These are phyloP conservation scores for Rickenella mellea DNA, from an alignment of 768 basidiomycete species.

Conservation along the genomic window DNA sequence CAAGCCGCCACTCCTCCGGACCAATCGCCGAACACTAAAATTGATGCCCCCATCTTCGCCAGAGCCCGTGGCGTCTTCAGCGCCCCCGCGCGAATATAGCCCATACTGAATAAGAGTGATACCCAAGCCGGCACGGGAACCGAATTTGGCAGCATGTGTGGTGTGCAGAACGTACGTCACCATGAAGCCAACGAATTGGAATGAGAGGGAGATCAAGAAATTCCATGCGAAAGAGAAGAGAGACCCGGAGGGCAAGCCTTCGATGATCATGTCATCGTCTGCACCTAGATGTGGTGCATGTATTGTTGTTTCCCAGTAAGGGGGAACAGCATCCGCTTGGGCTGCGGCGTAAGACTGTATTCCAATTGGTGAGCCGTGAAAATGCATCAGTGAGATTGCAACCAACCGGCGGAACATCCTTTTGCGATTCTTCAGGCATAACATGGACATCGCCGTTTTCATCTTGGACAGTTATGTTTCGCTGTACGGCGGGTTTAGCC, in stretches of 20 bases:
- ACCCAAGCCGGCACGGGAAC: slow-evolving; percentile 91
- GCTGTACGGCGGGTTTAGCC: slow-evolving; percentile 62
- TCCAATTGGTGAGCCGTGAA: slow-evolving; percentile 2
- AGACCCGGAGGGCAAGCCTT: slow-evolving; percentile 82
- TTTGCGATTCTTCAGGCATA: slow-evolving; percentile 75
- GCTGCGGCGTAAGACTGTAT: slow-evolving; percentile 77
- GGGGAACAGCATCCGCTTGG: slow-evolving; percentile 81
- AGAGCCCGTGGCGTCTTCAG: slow-evolving; percentile 15
- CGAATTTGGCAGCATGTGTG: slow-evolving; percentile 88
- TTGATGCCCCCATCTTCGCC: slow-evolving; percentile 6
- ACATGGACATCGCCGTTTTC: slow-evolving; percentile 50
- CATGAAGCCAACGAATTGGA: slow-evolving; percentile 92
- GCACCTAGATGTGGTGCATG: slow-evolving; percentile 57
- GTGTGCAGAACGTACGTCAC: slow-evolving; percentile 90
- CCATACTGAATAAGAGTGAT: slow-evolving; percentile 92
- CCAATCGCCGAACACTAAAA: slow-evolving; percentile 3
- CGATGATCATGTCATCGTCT: slow-evolving; percentile 68
- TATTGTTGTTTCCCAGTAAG: slow-evolving; percentile 96
- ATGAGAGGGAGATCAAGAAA: slow-evolving; percentile 83
- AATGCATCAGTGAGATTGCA: background rate
- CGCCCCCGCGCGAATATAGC: slow-evolving; percentile 49
- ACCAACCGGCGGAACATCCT: slow-evolving; percentile 79
- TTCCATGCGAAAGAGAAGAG: slow-evolving; percentile 66
- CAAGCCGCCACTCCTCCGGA: background rate
- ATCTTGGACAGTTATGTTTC: slow-evolving; percentile 31